Base-by-base conservation (phyloP, 1,284 basidiomycete species). In the Sanghuangporus baumii region DNA sequence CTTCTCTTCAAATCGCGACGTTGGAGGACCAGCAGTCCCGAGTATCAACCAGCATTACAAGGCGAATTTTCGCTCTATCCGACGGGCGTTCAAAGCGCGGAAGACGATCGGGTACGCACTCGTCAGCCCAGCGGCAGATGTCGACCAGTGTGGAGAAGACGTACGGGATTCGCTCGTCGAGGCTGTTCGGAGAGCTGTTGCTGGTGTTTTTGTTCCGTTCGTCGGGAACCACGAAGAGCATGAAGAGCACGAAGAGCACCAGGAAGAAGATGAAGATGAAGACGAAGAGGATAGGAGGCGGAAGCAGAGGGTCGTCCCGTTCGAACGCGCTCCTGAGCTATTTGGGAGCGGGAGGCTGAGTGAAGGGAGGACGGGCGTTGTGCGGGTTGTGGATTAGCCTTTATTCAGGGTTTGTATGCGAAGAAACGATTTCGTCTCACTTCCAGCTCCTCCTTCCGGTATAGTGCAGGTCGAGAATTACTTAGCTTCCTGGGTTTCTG, bases 21-120 rank as follows among this genome's bases (percentile, higher is more conserved):
- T 2, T 46, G 31, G 11, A n/a, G 23, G 23, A n/a, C 26, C 5
- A 18, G 79, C 82, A 7, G 79, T 91, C 36, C 88, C 89, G 5
- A 86, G 79, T 31, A 83, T 85, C 6, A 81, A 84, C 36, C 88
- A 90, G 66, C 84, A 88, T 70, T 85, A 90, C 71, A 81, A 81
- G 26, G 85, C 87, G 12, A 87, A 88, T 14, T 74, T 91, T 67
- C 80, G 89, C 20, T 82, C 86, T 11, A 74, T 89, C 62, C 78
- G 79, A 59, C 78, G 61, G 6, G 57, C 66, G 20, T 61, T 65
- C 56, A 50, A 31, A 8, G 31, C 52, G 1, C 52, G 52, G 1
- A 54, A 54, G 16, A 57, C 63, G 63, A 34, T 71, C 14, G 71
- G 70, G 7, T 73, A 73, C 59, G 66, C 67, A 41, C 71, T 70